Evolutionary conservation across 2,329 filamentous ascomycete genomes (phyloP), one percentile per base, ranked within the genome.

Genomic region (Talaromyces sp.): DNA sequence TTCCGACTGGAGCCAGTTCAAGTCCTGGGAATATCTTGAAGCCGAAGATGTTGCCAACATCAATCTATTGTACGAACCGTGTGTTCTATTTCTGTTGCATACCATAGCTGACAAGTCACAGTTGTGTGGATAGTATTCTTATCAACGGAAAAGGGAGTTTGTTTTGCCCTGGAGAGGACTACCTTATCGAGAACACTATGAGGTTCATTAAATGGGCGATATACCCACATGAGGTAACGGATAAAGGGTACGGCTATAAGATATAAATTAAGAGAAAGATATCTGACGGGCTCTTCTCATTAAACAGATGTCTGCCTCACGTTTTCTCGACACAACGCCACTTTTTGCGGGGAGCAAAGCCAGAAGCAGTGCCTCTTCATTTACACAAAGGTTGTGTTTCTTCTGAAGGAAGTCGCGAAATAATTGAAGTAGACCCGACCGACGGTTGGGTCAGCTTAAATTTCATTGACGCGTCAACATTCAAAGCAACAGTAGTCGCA

Each of bases 1-100:
- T 1, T 80, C 80, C 1, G 86, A 88, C 65, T 84, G 82, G 75
- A 79, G 78, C 17, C 82, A 85, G 62, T 74, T 82, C 13, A 82
- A 81, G 0, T 85, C 83, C 0, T 67, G 75, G 2, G 71, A 82
- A 56, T 0, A 67, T 73, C 1, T 71, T 82, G 55, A 80, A 77
- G 55, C 68, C 11, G 32, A 55, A 55, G 53, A 38, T 27, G 32
- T n/a, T 6, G 32, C 53, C 5, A 55, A 43, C 11, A 32, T 67
- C 3, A 62, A 67, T 35, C 55, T 71, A n/a, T 65, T 67, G 65
- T 69, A 62, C 14, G 64, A 1, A 14, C 14, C 5, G 4, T 3
- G 2, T 31, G 13, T 8, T 13, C 21, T 24, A 19, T 7, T 4
- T 3, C 7, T 21, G 8, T 11, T 24, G 3, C 19, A 46, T 21